phyloP scores from a whole-genome alignment of 306 rosid genomes.

The Abrus precatorius region DNA sequence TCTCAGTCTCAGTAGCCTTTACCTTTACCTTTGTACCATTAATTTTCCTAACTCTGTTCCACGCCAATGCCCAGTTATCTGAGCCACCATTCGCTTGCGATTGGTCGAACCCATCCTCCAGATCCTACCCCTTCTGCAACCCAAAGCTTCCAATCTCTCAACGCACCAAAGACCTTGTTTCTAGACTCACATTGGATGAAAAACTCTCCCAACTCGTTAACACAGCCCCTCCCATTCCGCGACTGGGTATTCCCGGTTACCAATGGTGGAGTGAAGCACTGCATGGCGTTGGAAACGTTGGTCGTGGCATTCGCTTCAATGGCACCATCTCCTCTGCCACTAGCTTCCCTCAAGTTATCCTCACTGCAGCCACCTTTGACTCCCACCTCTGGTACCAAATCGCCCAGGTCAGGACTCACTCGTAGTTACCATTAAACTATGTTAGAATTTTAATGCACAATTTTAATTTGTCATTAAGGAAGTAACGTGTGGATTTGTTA shows the following conservation, averaged over 20 bases:
- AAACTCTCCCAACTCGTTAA: slow-evolving; percentile 86
- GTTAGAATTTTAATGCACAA: too few species aligned
- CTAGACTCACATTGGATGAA: slow-evolving; percentile 91
- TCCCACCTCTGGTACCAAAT: slow-evolving; percentile 80
- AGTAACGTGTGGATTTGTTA: too few species aligned
- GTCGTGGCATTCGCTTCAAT: slow-evolving; percentile 65
- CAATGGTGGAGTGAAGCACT: slow-evolving; percentile 97
- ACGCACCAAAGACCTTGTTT: slow-evolving; percentile 74
- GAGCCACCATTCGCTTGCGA: slow-evolving; percentile 75
- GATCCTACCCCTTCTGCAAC: slow-evolving; percentile 76
- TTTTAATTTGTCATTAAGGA: too few species aligned
- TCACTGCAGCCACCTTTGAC: slow-evolving; percentile 86
- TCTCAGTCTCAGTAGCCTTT: too few species aligned
- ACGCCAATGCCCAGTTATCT: too few species aligned
- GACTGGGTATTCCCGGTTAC: slow-evolving; percentile 84
- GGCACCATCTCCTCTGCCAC: slow-evolving; percentile 65
- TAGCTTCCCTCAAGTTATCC: slow-evolving; percentile 97
- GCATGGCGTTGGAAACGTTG: slow-evolving; percentile 72
- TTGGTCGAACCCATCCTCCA: slow-evolving; percentile 68
- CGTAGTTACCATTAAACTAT: not conserved
- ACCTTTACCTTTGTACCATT: too few species aligned
- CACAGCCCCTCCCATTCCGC: slow-evolving; percentile 84
- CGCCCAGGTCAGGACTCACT: slow-evolving; percentile 57
- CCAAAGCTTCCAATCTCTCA: slow-evolving; percentile 60
- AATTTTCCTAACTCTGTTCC: too few species aligned